These are phyloP conservation scores for Cladophialophora yegresii DNA, from an alignment of 2,329 filamentous ascomycete species.

Conservation along the genomic window DNA sequence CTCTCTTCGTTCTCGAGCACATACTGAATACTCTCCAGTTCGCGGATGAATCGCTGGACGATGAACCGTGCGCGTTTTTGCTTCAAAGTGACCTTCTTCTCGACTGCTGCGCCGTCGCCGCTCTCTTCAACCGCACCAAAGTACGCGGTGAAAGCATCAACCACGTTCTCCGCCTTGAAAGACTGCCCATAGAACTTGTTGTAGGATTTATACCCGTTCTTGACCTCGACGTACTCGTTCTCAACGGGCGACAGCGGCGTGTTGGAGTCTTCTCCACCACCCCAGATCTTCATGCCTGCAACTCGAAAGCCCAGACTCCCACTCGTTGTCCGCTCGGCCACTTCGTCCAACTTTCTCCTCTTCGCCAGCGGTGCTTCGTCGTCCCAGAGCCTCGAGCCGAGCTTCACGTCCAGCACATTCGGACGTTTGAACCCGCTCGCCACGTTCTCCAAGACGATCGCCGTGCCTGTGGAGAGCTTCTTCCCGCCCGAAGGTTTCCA, in stretches of 20 bases:
- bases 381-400: slow-evolving; percentile 83
- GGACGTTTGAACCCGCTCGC: slow-evolving; percentile 77
- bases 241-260: slow-evolving; percentile 35
- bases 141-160: slow-evolving; percentile 61
- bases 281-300: slow-evolving; percentile 65
- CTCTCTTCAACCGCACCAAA: slow-evolving; percentile 43
- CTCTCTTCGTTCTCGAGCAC: slow-evolving; percentile 61
- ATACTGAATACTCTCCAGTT: slow-evolving; percentile 49
- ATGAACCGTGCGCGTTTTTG: slow-evolving; percentile 50
- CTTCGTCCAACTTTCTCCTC: slow-evolving; percentile 30
- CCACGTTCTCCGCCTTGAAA: slow-evolving; percentile 57
- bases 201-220: slow-evolving; percentile 60
- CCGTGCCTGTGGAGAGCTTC: slow-evolving; percentile 73
- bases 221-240: slow-evolving; percentile 42
- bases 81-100: slow-evolving; percentile 28
- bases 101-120: neutral
- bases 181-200: slow-evolving; percentile 67
- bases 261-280: slow-evolving; percentile 36
- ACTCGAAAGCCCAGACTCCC: slow-evolving; percentile 62
- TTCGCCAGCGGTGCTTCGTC: slow-evolving; percentile 61
- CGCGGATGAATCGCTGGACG: slow-evolving; percentile 45
- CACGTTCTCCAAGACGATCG: slow-evolving; percentile 83
- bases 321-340: slow-evolving; percentile 26
- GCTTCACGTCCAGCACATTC: slow-evolving; percentile 91
- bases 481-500: slow-evolving; percentile 58